Base-by-base conservation (phyloP, 139 green algal species). In the Yamagishiella unicocca region DNA sequence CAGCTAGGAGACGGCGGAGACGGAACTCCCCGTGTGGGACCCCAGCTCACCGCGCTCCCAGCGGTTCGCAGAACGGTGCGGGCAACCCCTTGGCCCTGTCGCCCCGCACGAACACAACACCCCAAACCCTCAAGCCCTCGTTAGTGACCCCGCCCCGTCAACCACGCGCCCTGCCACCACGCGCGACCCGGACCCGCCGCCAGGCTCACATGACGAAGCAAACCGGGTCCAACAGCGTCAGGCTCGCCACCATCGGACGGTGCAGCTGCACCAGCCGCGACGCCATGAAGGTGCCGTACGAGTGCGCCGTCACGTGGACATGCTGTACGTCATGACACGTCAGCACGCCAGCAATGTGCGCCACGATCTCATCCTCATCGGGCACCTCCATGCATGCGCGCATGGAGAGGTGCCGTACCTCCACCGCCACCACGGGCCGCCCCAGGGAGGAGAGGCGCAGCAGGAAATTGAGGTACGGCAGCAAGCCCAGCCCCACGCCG, bases 381-480 rank as follows among this genome's bases (percentile, higher is more conserved):
- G 78, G 84, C n/a, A 88, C 84, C 21, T 70, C 72, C 1, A 3
- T 40, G 46, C 67, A 81, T 31, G 43, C 79, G 0, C 89, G 90
- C 90, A 91, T 93, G 33, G 82, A 87, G 31, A 92, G 81, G 78
- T 94, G 91, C 64, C 72, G 74, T 33, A 86, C 87, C 79, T 94
- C 91, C 4, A 94, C 27, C 2, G 89, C 84, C 8, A 92, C 42
- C 43, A 92, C 53, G 17, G 88, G 90, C 6, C 88, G 90, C n/a
- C 38, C 38, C 71, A 77, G n/a, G 35, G 46, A 72, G 25, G 35
- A 33, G 45, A 94, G 84, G 3, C 66, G 66, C 33, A 82, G 21
- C 19, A 94, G 31, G 45, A 93, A 90, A 55, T 61, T 76, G 25
- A 90, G 31, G 85, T 94, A 94, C 35, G 90, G 89, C 67, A 93